Conservation (phyloP, 495 filamentous ascomycete genomes). For the Xylaria palmicola region DNA sequence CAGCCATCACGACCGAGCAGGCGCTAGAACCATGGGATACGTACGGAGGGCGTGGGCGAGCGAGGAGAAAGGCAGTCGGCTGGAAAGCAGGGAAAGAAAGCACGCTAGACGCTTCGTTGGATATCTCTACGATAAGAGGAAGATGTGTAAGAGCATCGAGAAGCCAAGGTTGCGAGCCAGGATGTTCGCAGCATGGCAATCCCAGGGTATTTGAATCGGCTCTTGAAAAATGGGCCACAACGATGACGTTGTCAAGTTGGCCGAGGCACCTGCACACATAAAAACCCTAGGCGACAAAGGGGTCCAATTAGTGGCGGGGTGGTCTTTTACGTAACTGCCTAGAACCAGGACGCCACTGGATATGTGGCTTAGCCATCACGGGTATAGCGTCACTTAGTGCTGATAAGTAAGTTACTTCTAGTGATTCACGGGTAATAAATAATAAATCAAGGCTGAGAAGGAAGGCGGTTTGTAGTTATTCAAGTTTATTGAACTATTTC, state of each 20-base stretch:
- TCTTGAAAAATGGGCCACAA: not conserved
- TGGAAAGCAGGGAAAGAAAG: not conserved
- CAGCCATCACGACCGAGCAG: not conserved
- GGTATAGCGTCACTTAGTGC: too few relatives aligned
- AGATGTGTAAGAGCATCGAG: not conserved
- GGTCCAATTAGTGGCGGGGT: not conserved
- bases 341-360: not conserved
- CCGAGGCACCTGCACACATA: not conserved
- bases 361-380: not conserved
- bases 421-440: not conserved
- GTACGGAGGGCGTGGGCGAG: not conserved
- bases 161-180: not conserved
- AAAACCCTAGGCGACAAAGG: too few relatives aligned
- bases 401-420: not conserved
- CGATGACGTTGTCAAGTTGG: slow-evolving; percentile 9
- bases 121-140: not conserved
- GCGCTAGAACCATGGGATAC: slow-evolving; percentile 1
- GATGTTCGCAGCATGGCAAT: not conserved
- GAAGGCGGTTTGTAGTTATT: not conserved
- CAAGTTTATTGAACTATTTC: not conserved
- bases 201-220: not conserved
- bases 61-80: not conserved
- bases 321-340: not conserved
- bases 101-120: not conserved
- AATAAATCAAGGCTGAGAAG: not conserved